These are phyloP conservation scores for Aspergillus campestris DNA, from an alignment of 495 filamentous ascomycete species.

Conservation along the genomic window DNA sequence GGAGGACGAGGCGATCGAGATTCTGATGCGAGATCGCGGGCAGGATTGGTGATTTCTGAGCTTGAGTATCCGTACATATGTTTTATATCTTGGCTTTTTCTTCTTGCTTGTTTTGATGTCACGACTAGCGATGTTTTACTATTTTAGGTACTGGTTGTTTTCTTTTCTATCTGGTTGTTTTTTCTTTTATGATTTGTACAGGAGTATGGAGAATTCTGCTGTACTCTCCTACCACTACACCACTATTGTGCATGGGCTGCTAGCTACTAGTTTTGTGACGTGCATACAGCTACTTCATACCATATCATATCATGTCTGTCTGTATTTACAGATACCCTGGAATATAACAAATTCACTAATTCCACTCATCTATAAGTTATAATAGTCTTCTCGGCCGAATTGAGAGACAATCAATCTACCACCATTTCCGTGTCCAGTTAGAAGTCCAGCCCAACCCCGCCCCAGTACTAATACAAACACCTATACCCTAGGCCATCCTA, in stretches of 20 bases:
- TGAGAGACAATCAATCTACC: too few species aligned
- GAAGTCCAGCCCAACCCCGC: too few species aligned
- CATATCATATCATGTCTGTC: slow-evolving; percentile 3
- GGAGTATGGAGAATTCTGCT: not conserved
- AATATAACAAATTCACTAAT: not conserved
- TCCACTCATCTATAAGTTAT: too few species aligned
- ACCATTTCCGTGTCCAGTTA: too few species aligned
- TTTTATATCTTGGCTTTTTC: not conserved
- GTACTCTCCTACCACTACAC: too few species aligned
- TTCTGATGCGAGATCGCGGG: slow-evolving; percentile 40
- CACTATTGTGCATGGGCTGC: too few species aligned
- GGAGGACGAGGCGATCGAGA: slow-evolving; percentile 40
- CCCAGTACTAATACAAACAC: too few species aligned
- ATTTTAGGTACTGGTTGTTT: not conserved
- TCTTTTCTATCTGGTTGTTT: slow-evolving; percentile 1
- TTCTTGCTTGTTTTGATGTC: not conserved
- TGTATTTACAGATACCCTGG: slow-evolving; percentile 19
- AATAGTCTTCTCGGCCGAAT: too few species aligned
- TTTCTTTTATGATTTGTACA: slow-evolving; percentile 4
- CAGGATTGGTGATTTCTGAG: slow-evolving; percentile 36
- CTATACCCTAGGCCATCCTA: too few species aligned
- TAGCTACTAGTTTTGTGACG: too few species aligned
- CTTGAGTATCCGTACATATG: slow-evolving; percentile 10
- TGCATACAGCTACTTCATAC: too few species aligned
- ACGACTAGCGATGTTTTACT: not conserved